Base-by-base conservation (phyloP, 129 eudicot genomes). In the Artemisia argyi region DNA sequence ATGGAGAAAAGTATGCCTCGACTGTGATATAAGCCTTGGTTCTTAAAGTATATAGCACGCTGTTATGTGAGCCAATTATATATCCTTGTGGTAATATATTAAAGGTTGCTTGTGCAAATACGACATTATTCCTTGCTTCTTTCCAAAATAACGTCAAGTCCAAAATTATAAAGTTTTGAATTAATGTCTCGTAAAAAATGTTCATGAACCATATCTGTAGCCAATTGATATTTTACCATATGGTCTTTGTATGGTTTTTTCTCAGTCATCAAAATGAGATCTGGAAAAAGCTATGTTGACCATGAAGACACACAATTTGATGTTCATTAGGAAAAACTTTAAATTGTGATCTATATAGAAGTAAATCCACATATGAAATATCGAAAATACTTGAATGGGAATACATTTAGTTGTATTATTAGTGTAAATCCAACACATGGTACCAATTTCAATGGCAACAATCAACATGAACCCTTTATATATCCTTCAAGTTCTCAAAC, bases 371-470 rank as follows among this genome's bases (percentile, higher is more conserved):
- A 57, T 58, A 18, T 58, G 15, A 58, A 58, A 58, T 58, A 28
- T 58, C 63, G 11, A 20, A 11, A 58, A 58, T 19, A 22, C 63
- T 18, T 24, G 13, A 58, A 58, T 20, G 63, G 35, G 63, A 58
- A 58, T 58, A 58, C 63, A 58, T 58, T 57, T 58, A 58, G 63
- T 58, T 3, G 63, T 15, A 58, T 58, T 58, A 58, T 58, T 20
- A 58, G 35, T 20, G 35, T 20, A 39, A 1, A 58, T 58, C 32
- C 63, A 20, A 18, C 35, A 58, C 26, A 11, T 58, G 35, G 35
- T 58, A 2, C 63, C 35, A 58, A 58, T 20, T 20, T 7, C 5
- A 58, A 11, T 3, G n/a, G 46, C 46, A 39, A 39, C 46, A 39
- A 39, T 39, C 63, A 58, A 10, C 30, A 58, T 58, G 63, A 58